These are phyloP conservation scores for Raphanus hybrid DNA, from an alignment of 441 rosid species.

Conservation along the genomic window DNA sequence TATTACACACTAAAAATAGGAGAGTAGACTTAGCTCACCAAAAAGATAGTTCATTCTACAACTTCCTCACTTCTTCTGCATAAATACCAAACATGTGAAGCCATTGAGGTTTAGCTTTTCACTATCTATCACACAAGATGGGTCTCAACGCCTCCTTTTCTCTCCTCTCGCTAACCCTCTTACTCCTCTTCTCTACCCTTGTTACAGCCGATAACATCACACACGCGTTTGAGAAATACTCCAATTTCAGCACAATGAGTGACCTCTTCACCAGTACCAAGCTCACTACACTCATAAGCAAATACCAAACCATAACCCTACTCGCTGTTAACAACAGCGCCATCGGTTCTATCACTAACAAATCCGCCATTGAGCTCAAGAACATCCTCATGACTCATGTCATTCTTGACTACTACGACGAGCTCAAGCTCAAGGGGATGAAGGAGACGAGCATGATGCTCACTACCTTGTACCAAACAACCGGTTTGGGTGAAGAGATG, in stretches of 20 bases:
- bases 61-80: conserved; percentile 10
- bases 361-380: conserved; percentile 47
- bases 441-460: conserved; percentile 46
- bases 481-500: conserved; percentile 57
- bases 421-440: conserved; percentile 50
- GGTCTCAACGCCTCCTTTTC: conserved; percentile 45
- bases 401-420: conserved; percentile 79
- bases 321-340: conserved; percentile 58
- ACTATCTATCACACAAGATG: conserved; percentile 42
- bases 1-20: conserved; percentile 38
- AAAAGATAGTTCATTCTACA: conserved; percentile 26
- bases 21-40: conserved; percentile 37
- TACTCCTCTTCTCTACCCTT: conserved; percentile 39
- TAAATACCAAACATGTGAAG: conserved; percentile 32
- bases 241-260: conserved; percentile 56
- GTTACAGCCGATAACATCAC: conserved; percentile 62
- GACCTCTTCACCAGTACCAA: conserved; percentile 51
- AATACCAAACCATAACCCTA: conserved; percentile 66
- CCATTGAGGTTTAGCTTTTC: conserved; percentile 32
- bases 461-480: conserved; percentile 73
- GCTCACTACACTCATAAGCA: conserved; percentile 50
- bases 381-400: conserved; percentile 66
- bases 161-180: conserved; percentile 42
- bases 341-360: conserved; percentile 43
- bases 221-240: conserved; percentile 48